Evolutionary conservation across 805 yeast genomes (phyloP).

Genomic region (Ogataea methanolica): DNA sequence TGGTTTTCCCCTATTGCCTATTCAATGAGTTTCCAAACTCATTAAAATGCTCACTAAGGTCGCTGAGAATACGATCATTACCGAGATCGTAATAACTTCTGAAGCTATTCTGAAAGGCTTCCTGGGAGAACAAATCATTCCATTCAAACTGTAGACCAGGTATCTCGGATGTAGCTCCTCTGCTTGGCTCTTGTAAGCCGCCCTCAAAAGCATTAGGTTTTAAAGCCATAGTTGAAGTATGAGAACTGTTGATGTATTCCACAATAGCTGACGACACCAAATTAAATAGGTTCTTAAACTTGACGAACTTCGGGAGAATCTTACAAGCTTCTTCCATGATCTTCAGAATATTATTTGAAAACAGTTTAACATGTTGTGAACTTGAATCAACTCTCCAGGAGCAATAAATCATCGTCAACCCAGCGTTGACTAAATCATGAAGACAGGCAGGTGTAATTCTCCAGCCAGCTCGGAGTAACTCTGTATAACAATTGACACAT

Average conservation of each 20-base stretch:
- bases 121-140: constrained; percentile 24
- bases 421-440: constrained; percentile 18
- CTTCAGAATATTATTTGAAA: constrained; percentile 8
- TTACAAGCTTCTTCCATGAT: constrained; percentile 17
- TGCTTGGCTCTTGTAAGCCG: background rate
- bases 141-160: constrained; percentile 14
- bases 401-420: constrained; percentile 22
- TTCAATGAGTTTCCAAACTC: constrained; percentile 2
- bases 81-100: constrained; percentile 17
- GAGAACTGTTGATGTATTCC: constrained; percentile 10
- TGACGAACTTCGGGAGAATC: constrained; percentile 11
- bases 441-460: constrained; percentile 14
- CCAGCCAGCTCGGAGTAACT: constrained; percentile 14
- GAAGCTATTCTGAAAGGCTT: constrained; percentile 20
- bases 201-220: background rate
- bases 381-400: constrained; percentile 20
- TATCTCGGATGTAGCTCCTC: background rate
- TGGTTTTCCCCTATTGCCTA: background rate
- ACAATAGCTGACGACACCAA: constrained; percentile 14
- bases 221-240: background rate
- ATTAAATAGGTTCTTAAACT: constrained; percentile 15
- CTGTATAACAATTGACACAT: constrained; percentile 12
- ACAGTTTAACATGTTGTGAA: constrained; percentile 9
- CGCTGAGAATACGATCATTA: constrained; percentile 9
- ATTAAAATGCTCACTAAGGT: constrained; percentile 9